Base-by-base conservation (phyloP, 1,284 basidiomycete species). In the Papiliotrema laurentii region DNA sequence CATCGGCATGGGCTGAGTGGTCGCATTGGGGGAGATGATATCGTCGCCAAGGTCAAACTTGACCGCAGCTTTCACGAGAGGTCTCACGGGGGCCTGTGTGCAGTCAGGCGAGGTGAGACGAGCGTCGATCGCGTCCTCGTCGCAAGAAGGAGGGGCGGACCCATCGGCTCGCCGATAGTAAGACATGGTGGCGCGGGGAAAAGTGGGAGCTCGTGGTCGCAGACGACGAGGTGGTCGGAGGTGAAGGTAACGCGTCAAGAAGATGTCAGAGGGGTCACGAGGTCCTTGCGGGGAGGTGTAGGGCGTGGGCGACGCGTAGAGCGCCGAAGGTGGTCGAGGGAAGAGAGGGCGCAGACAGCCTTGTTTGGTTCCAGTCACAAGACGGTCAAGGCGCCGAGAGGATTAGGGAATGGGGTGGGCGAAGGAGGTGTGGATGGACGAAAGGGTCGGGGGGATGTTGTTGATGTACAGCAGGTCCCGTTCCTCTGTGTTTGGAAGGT, bases 101-200 rank as follows among this genome's bases (percentile, higher is more conserved):
- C 11, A 10, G 35, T 37, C 35, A 7, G 10, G 10, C 9, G 18
- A 9, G 30, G 30, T 31, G 30, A 16, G n/a, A n/a, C n/a, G 30
- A 31, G 30, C 16, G 30, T 9, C 16, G 30, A 31, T 31, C 30
- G 16, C 30, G n/a, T 48, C 16, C 9, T 11, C 21, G 33, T 19
- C 28, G 14, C 18, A 30, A 37, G 28, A 35, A 24, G 35, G 26
- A 30, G 28, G 25, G 4, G 18, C 11, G 9, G 25, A 7, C 5
- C 26, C 36, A 26, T 43, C 41, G 18, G 49, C 36, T 39, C 18
- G 45, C 34, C 49, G 49, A 30, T 45, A 40, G 33, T 22, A 50
- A n/a, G 43, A 50, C 47, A 43, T 48, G 28, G 24, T 16, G 36
- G 16, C 6, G 24, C 31, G 19, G 43, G 27, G 22, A 3, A 18